Evolutionary conservation across 306 rosid species (phyloP).

Genomic region (Hylodesmum podocarpum): DNA sequence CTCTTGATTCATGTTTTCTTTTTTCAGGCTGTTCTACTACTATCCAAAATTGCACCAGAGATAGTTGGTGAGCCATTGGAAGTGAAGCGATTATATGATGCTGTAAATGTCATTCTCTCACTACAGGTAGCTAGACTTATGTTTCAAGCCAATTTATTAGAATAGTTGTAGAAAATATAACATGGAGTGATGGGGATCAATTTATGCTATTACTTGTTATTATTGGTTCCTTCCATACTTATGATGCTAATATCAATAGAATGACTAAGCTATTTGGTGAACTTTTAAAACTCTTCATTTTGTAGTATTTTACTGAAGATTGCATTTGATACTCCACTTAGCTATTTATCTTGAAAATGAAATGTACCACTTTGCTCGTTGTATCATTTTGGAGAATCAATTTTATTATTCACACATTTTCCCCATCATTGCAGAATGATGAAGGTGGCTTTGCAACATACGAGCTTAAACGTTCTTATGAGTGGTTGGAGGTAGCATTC

Average conservation of each 20-base stretch:
- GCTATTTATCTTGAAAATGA: not conserved
- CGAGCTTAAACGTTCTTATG: constrained; percentile 88
- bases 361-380: not conserved
- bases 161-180: constrained; percentile 17
- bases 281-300: not conserved
- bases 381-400: not conserved
- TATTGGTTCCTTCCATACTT: not conserved
- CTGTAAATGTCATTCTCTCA: constrained; percentile 82
- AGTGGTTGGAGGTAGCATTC: constrained; percentile 84
- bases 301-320: not conserved
- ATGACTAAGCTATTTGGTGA: not conserved
- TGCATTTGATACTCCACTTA: not conserved
- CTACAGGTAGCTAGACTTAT: constrained; percentile 63
- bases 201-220: not conserved
- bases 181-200: not conserved
- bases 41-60: constrained; percentile 66
- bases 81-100: constrained; percentile 50
- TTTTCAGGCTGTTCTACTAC: constrained; percentile 63
- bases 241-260: not conserved
- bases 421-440: constrained; percentile 52
- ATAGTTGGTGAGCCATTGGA: constrained; percentile 75
- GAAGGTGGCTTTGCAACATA: constrained; percentile 91
- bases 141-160: not conserved
- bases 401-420: constrained; percentile 2
- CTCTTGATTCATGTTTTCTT: constrained; percentile 12